These are phyloP conservation scores for Chondrostereum purpureum DNA, from an alignment of 1,284 basidiomycete genomes.

Conservation along the genomic window DNA sequence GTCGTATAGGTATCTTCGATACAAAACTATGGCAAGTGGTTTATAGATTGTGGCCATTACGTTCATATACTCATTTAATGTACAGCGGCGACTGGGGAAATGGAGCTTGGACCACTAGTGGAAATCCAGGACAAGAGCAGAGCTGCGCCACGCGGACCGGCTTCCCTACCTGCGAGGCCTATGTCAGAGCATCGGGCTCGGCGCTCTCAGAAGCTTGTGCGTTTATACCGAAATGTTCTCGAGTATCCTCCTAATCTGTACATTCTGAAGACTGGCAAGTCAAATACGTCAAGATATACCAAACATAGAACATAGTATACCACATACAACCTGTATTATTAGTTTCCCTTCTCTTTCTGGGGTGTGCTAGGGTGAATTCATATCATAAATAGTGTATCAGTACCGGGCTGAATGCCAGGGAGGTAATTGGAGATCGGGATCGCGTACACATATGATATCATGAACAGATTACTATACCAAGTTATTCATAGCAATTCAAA, in stretches of 20 bases:
- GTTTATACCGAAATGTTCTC: conserved; percentile 9
- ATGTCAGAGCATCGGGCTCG: conserved; percentile 63
- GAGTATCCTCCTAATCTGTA: conserved; percentile 6
- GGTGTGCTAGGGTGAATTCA: no score
- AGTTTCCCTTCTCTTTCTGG: no score
- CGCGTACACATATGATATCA: no score
- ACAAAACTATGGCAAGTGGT: conserved; percentile 68
- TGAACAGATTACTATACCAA: no score
- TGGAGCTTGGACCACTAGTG: conserved; percentile 62
- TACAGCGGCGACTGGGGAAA: conserved; percentile 84
- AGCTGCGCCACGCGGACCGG: conserved; percentile 82
- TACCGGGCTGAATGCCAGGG: no score
- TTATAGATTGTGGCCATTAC: conserved; percentile 18
- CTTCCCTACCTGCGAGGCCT: conserved; percentile 70
- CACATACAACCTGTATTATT: no score
- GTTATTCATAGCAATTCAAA: no score
- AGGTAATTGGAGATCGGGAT: no score
- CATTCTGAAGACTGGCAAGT: conserved; percentile 67
- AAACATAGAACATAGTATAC: no score
- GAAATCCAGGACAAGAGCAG: conserved; percentile 71
- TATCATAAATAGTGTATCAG: no score
- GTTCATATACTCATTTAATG: conserved; percentile 1
- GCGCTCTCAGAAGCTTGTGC: conserved; percentile 37
- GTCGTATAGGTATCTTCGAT: conserved; percentile 72
- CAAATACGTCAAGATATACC: conserved; percentile 60